Evolutionary conservation across 106 monocot species (phyloP).

Genomic region (Allium fistulosum): DNA sequence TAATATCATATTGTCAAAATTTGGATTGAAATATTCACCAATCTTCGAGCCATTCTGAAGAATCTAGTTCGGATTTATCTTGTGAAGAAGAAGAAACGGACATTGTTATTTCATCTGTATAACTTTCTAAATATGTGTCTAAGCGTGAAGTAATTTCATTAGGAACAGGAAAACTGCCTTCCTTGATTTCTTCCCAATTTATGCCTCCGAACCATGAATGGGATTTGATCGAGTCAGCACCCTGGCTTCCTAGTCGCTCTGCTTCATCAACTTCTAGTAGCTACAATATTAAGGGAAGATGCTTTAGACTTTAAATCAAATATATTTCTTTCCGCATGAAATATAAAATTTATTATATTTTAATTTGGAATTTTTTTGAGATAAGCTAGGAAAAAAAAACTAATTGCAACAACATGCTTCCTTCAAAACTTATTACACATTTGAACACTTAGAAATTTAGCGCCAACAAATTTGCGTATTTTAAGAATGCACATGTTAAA

Average conservation of each 20-base stretch:
- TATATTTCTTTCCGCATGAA: neutral
- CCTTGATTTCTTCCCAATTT: constrained; percentile 53
- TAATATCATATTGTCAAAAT: no score
- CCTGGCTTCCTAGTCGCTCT: constrained; percentile 48
- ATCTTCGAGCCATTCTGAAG: constrained; percentile 71
- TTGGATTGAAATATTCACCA: constrained; percentile 31
- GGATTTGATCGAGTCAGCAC: constrained; percentile 47
- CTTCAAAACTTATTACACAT: no score
- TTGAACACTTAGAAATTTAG: no score
- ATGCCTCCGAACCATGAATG: constrained; percentile 79
- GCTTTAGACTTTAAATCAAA: neutral
- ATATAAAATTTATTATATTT: neutral
- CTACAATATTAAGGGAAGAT: constrained; percentile 20
- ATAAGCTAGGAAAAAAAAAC: no score
- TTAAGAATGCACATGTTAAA: no score
- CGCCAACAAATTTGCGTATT: no score
- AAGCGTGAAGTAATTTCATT: constrained; percentile 58
- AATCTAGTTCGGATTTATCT: constrained; percentile 29
- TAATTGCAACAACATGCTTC: no score
- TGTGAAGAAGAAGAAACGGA: constrained; percentile 27
- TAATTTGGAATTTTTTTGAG: neutral
- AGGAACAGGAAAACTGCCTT: constrained; percentile 61
- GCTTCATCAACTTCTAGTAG: constrained; percentile 79
- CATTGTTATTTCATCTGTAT: constrained; percentile 17
- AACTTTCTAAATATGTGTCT: constrained; percentile 38